Percentiles rank a stretch among this genome's conserved stretches.
These are phyloP conservation scores for Aureobasidium sp. DNA, from an alignment of 2,329 filamentous ascomycete species.

Conservation along the genomic window DNA sequence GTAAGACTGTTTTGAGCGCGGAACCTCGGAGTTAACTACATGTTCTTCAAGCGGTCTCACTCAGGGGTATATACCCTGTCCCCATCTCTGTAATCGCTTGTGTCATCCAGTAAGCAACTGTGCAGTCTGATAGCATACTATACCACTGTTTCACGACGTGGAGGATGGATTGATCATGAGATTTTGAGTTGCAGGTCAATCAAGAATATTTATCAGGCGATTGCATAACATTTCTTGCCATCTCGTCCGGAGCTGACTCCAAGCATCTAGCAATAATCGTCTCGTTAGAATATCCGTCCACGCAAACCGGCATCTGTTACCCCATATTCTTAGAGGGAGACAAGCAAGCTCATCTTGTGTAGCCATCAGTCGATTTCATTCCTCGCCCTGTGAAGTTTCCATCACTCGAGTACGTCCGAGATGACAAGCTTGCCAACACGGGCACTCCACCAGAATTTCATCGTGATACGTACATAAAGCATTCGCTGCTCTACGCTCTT, in stretches of 20 bases:
- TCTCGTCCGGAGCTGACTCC: background rate
- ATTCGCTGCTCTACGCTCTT: conserved; percentile 44
- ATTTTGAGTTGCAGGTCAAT: background rate
- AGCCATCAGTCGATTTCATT: background rate
- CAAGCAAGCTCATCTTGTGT: background rate
- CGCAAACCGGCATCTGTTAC: background rate
- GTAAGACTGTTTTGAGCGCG: no score
- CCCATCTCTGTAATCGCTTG: no score
- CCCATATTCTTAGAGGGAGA: no score
- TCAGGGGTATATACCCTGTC: no score
- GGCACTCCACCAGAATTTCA: conserved; percentile 49
- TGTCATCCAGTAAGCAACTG: no score
- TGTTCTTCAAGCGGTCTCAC: no score
- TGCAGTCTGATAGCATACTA: no score
- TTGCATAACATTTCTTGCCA: no score
- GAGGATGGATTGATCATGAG: no score
- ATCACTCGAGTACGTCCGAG: conserved; percentile 7
- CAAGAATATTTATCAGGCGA: no score
- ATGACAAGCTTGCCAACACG: conserved; percentile 34
- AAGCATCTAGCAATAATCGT: background rate
- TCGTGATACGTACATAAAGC: conserved; percentile 43
- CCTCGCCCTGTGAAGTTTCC: background rate
- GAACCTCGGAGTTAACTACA: no score
- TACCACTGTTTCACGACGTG: no score
- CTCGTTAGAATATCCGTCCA: background rate